Conservation (phyloP, 1,284 basidiomycete genomes). For the Blastosporella zonata region DNA sequence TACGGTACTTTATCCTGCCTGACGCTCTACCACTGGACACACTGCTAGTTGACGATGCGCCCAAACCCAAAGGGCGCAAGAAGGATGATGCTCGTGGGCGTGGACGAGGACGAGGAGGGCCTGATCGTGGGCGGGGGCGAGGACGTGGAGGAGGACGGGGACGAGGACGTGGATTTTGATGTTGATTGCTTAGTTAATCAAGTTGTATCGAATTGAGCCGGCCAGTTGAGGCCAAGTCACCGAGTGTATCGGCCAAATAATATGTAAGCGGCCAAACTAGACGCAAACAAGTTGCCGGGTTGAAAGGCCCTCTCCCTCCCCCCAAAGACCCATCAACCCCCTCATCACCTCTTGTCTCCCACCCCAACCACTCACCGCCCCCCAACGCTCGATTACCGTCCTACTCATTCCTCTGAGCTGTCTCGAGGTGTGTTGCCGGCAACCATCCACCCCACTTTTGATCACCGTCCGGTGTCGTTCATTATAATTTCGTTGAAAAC, state of each 20-base stretch:
- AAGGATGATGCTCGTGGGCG: slow-evolving; percentile 71
- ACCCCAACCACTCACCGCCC: slow-evolving; percentile 10
- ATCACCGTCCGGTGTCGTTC: slow-evolving; percentile 33
- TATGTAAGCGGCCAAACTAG: slow-evolving; percentile 30
- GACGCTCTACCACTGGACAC: slow-evolving; percentile 97
- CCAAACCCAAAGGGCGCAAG: slow-evolving; percentile 90
- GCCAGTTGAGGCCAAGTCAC: slow-evolving; percentile 15
- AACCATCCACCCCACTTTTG: slow-evolving; percentile 26
- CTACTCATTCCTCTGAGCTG: slow-evolving; percentile 8
- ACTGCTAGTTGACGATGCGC: slow-evolving; percentile 94
- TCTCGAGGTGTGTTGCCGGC: slow-evolving; percentile 14
- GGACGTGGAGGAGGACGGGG: slow-evolving; percentile 40
- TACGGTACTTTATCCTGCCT: slow-evolving; percentile 94
- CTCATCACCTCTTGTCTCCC: slow-evolving; percentile 13
- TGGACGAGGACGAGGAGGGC: slow-evolving; percentile 50
- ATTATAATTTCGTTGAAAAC: slow-evolving; percentile 28
- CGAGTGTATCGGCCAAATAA: slow-evolving; percentile 27
- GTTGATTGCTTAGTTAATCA: neutral
- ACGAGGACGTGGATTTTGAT: slow-evolving; percentile 21
- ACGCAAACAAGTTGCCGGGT: slow-evolving; percentile 31
- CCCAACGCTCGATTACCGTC: slow-evolving; percentile 3
- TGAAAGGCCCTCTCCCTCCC: slow-evolving; percentile 15
- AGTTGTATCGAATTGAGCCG: neutral
- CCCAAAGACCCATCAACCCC: slow-evolving; percentile 17
- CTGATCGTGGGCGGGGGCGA: slow-evolving; percentile 39